A percentile compares a stretch with the other conserved stretches of the same genome.
phyloP scores from a whole-genome alignment of 192 early-diverging fungal genomes.

The Coemansia sp. region DNA sequence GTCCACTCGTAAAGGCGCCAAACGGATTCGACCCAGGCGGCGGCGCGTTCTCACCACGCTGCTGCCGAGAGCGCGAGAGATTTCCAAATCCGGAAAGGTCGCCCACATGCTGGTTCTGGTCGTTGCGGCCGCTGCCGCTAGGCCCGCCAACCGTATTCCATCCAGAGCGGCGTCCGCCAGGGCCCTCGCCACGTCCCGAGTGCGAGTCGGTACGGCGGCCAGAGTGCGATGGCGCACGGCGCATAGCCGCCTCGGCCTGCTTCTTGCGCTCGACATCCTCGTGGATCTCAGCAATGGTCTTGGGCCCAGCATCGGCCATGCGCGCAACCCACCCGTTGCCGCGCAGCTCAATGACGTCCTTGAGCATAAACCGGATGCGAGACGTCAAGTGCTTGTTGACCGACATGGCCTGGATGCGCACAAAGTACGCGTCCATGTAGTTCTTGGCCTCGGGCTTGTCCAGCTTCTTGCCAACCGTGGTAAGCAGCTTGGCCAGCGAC shows the following conservation, averaged over 20 bases:
- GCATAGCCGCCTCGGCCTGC: slow-evolving; percentile 68
- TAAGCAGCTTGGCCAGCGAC: slow-evolving; percentile 87
- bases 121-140: slow-evolving; percentile 60
- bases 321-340: slow-evolving; percentile 72
- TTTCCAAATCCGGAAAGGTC: slow-evolving; percentile 79
- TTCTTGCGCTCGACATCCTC: slow-evolving; percentile 68
- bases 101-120: slow-evolving; percentile 59
- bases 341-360: slow-evolving; percentile 85
- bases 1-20: slow-evolving; percentile 52
- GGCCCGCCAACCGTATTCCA: slow-evolving; percentile 68
- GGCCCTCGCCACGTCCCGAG: slow-evolving; percentile 63
- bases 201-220: slow-evolving; percentile 58
- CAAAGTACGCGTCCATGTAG: slow-evolving; percentile 85
- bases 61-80: slow-evolving; percentile 57
- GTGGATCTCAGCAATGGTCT: slow-evolving; percentile 92
- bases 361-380: slow-evolving; percentile 92
- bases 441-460: slow-evolving; percentile 57
- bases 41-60: slow-evolving; percentile 20
- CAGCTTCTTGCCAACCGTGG: slow-evolving; percentile 81
- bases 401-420: slow-evolving; percentile 74
- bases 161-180: slow-evolving; percentile 53
- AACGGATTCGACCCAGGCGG: slow-evolving; percentile 31
- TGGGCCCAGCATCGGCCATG: slow-evolving; percentile 66
- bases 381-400: slow-evolving; percentile 67
- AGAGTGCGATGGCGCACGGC: slow-evolving; percentile 61